phyloP scores from a whole-genome alignment of 805 yeast species.

The Yarrowia yakushimensis region DNA sequence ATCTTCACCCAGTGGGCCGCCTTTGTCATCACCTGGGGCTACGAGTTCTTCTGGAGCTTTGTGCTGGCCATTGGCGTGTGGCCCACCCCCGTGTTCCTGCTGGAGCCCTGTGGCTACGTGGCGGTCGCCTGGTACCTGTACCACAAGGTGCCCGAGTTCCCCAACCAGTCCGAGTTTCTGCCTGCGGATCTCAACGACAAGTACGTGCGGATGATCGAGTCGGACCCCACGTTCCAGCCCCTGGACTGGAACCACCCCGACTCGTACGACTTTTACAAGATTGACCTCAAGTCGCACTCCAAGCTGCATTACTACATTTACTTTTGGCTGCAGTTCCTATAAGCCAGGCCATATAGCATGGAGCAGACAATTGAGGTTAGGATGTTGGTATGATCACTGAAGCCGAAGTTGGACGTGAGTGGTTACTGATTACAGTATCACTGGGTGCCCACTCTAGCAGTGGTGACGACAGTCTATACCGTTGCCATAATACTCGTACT shows the following conservation, averaged over 20 bases:
- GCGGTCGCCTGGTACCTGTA: conserved; percentile 17
- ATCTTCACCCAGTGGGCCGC: conserved; percentile 21
- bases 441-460: no score
- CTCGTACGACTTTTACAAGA: conserved; percentile 18
- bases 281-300: not conserved
- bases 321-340: conserved; percentile 17
- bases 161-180: conserved; percentile 9
- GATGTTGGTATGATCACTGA: no score
- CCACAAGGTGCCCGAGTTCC: conserved; percentile 22
- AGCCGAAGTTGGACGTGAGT: no score
- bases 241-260: conserved; percentile 21
- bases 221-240: conserved; percentile 16
- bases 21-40: conserved; percentile 4
- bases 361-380: no score
- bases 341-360: not conserved
- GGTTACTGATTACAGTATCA: no score
- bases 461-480: no score
- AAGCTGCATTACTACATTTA: conserved; percentile 5
- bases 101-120: conserved; percentile 10
- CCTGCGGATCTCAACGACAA: conserved; percentile 8
- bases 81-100: conserved; percentile 14
- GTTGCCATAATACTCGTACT: no score
- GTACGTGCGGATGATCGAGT: conserved; percentile 15
- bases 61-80: not conserved
- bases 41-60: conserved; percentile 9